Conservation (phyloP, 2,329 filamentous ascomycete genomes). For the Dactylellina parvicollis region DNA sequence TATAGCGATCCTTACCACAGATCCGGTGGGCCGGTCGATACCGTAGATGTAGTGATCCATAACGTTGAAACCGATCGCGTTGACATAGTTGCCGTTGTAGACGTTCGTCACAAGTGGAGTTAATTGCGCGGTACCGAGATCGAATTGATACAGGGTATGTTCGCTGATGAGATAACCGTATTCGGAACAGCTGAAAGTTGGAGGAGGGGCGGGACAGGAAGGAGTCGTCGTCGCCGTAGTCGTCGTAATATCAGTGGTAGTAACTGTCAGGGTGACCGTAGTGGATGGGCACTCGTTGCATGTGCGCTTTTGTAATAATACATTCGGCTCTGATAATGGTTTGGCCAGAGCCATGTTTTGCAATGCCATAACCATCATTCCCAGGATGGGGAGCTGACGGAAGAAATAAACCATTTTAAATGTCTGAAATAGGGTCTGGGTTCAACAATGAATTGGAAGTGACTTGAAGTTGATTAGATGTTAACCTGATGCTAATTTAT, state of each 20-base stretch:
- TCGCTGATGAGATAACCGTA: neutral
- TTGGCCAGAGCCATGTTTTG: no score
- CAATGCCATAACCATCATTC: no score
- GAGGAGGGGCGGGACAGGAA: neutral
- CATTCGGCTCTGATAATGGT: no score
- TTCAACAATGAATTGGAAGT: no score
- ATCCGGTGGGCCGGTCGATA: no score
- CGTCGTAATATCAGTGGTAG: neutral
- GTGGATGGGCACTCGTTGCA: no score
- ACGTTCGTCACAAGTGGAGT: neutral
- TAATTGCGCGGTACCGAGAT: neutral
- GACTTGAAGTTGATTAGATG: no score
- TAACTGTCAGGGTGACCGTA: neutral
- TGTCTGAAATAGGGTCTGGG: no score
- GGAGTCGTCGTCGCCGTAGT: neutral
- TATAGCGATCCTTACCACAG: neutral
- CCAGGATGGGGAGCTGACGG: no score
- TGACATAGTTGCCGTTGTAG: neutral
- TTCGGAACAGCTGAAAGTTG: neutral
- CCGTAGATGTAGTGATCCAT: neutral
- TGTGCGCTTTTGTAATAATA: no score
- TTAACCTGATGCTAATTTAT: no score
- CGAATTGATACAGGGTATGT: neutral
- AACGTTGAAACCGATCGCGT: neutral
- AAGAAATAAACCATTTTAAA: no score